Base-by-base conservation (phyloP, 2,329 filamentous ascomycete species). In the Helotiales sp. region DNA sequence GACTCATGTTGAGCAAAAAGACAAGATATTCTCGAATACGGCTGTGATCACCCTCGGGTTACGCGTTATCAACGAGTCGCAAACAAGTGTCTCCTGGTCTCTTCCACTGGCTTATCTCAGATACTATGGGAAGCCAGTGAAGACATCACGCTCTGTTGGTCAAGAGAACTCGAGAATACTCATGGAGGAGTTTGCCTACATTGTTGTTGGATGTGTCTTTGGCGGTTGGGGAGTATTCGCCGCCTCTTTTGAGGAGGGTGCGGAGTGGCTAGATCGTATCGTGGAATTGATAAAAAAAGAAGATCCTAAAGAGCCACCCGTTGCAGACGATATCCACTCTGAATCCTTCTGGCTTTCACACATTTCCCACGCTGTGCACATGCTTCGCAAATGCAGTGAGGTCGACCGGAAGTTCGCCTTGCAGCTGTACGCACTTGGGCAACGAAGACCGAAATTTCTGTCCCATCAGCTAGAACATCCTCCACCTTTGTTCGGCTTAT, bases 71-170 rank as follows among this genome's bases (percentile, higher is more conserved):
- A 59, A 69, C 3, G 15, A 30, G 26, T 37, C 55, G 6, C 17
- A 65, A 17, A 43, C 22, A 50, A 71, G 75, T 6, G 64, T 77
- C n/a, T 63, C 64, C 24, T 77, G 75, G 75, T 77, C 74, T 6
- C 64, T 77, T 20, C 63, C 75, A 6, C 61, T 77, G 13, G 67
- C 74, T 6, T 63, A 75, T 57, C 63, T 77, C 2, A 60, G 68
- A 54, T 72, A 74, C 34, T 77, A 77, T 63, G 75, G 74, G 0
- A 60, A 68, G 1, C 70, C 74, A 6, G 69, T 76, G 7, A 26
- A 55, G 24, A 30, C 26, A 2, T 30, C 24, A 6, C 50, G 34
- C 34, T 40, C 34, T 13, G 34, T 40, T 40, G 34, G 34, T 15
- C 34, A 40, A 40, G 34, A 40, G 50, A 55, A 55, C 50, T 55